These are phyloP conservation scores for Incumbomyces delicatus DNA, from an alignment of 2,329 filamentous ascomycete genomes.

Conservation along the genomic window DNA sequence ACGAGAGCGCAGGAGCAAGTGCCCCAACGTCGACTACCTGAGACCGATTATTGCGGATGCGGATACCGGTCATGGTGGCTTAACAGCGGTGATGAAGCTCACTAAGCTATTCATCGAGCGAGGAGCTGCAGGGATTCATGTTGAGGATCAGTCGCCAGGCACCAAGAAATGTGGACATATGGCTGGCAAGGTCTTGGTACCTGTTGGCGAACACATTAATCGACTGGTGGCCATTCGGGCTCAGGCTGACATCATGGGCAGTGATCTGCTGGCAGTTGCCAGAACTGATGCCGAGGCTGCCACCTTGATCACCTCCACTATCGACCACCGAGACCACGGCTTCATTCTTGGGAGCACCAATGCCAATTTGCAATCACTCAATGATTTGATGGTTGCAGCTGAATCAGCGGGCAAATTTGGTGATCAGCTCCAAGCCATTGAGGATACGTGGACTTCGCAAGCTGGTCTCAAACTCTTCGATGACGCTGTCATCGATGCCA, in stretches of 20 bases:
- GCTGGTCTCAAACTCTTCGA: constrained; percentile 80
- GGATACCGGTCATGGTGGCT: constrained; percentile 90
- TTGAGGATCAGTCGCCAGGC: constrained; percentile 94
- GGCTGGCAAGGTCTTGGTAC: constrained; percentile 96
- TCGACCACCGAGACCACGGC: constrained; percentile 87
- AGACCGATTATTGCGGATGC: constrained; percentile 94
- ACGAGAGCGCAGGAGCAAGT: constrained; percentile 58
- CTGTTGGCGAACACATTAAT: constrained; percentile 97
- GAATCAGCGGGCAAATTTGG: constrained; percentile 75
- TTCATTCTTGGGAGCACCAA: constrained; percentile 91
- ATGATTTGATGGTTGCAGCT: constrained; percentile 81
- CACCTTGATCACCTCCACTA: constrained; percentile 91
- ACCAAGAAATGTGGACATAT: constrained; percentile 99
- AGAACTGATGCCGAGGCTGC: constrained; percentile 96
- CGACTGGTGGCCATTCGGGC: constrained; percentile 91
- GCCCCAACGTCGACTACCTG: constrained; percentile 83
- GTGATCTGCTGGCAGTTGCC: constrained; percentile 80
- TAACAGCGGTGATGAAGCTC: constrained; percentile 99
- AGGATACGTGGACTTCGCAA: constrained; percentile 74
- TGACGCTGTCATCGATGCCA: constrained; percentile 75
- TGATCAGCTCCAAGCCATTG: constrained; percentile 73
- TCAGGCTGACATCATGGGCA: constrained; percentile 97
- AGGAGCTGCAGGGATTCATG: constrained; percentile 94
- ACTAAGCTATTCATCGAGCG: constrained; percentile 96
- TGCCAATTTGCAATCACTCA: constrained; percentile 68